Percentiles rank a stretch among this genome's conserved stretches.
phyloP scores from a whole-genome alignment of 2,329 filamentous ascomycete species.

The Biscogniauxia marginata region DNA sequence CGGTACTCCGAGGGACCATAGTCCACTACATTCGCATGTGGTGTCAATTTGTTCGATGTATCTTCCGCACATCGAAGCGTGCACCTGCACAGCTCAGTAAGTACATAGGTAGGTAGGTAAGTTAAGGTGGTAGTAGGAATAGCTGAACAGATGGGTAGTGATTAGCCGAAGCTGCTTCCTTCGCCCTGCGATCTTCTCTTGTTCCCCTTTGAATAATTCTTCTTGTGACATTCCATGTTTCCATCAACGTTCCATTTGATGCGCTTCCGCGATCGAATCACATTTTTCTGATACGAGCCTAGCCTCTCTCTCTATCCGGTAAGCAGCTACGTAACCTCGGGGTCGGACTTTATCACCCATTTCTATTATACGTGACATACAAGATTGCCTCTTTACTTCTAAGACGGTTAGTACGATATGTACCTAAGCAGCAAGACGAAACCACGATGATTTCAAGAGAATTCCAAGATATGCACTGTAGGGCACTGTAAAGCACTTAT shows the following conservation, averaged over 20 bases:
- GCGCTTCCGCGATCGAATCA: not conserved
- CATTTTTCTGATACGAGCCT: not conserved
- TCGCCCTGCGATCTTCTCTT: not conserved
- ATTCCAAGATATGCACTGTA: not conserved
- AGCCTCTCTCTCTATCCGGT: not conserved
- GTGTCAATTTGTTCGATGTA: not conserved
- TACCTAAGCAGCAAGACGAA: not conserved
- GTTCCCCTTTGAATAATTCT: not conserved
- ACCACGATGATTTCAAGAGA: not conserved
- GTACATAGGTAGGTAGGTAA: not conserved
- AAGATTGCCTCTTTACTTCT: not conserved
- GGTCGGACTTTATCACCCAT: not conserved
- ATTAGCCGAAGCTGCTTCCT: not conserved
- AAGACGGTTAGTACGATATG: not conserved
- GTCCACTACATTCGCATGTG: not conserved
- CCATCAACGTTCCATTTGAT: conserved; percentile 7
- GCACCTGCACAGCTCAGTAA: no score
- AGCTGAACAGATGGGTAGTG: not conserved
- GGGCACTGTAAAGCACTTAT: not conserved
- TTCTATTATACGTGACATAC: not conserved
- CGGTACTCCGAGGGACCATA: not conserved
- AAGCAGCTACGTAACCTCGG: not conserved
- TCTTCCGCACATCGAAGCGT: not conserved
- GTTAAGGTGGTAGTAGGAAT: not conserved
- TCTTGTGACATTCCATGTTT: conserved; percentile 7